Evolutionary conservation across 768 basidiomycete genomes (phyloP).

Genomic region (Leccinum boreale): DNA sequence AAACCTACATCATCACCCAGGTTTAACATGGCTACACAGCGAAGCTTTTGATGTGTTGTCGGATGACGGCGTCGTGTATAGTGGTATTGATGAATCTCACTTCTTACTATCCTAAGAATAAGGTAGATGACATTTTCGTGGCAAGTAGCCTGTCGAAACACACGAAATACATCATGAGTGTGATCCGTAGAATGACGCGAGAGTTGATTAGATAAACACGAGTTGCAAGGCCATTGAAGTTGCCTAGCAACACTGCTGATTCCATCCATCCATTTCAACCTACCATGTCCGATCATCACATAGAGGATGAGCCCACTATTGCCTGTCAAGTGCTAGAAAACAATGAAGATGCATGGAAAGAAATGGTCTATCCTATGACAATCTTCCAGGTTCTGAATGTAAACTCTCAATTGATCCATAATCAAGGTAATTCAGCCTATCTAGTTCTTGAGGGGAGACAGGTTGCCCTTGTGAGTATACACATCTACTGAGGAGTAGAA

Average conservation of each 20-base stretch:
- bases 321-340: neutral
- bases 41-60: constrained; percentile 73
- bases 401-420: constrained; percentile 30
- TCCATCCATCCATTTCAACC: neutral
- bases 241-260: neutral
- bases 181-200: neutral
- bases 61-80: constrained; percentile 77
- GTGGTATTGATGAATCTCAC: constrained; percentile 81
- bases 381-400: constrained; percentile 56
- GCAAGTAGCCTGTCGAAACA: neutral
- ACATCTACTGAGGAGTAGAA: constrained; percentile 6
- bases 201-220: neutral
- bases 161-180: neutral
- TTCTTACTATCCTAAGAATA: constrained; percentile 48
- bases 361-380: constrained; percentile 46
- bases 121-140: neutral
- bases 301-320: neutral
- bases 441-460: constrained; percentile 46
- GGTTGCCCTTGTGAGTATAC: constrained; percentile 19
- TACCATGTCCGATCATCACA: constrained; percentile 10
- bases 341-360: neutral
- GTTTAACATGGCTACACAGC: constrained; percentile 36
- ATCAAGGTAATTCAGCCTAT: constrained; percentile 27
- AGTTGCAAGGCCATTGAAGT: neutral
- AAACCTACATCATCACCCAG: neutral